A percentile compares a stretch with the other conserved stretches of the same genome.
phyloP scores from a whole-genome alignment of 805 yeast species.

The Candida mattraensis region DNA sequence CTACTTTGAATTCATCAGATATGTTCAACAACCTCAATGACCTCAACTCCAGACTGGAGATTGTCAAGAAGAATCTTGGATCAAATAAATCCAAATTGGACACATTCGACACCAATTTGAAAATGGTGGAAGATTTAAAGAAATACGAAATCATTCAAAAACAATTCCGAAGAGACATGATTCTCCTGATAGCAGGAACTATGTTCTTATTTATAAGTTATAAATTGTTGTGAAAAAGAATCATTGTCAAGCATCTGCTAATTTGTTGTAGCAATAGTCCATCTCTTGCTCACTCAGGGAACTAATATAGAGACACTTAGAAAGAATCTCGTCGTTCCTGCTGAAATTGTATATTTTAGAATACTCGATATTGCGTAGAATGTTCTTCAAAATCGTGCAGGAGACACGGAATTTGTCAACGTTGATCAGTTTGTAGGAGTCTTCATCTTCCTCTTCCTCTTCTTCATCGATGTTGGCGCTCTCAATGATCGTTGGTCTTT shows the following conservation, averaged over 20 bases:
- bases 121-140: slow-evolving; percentile 21
- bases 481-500: slow-evolving; percentile 49
- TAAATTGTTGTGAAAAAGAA: slow-evolving; percentile 3
- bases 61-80: slow-evolving; percentile 22
- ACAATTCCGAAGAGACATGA: slow-evolving; percentile 13
- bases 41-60: slow-evolving; percentile 27
- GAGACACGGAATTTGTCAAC: slow-evolving; percentile 75
- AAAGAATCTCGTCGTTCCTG: slow-evolving; percentile 61
- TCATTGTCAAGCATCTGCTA: slow-evolving; percentile 16
- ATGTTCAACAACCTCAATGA: slow-evolving; percentile 30
- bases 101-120: slow-evolving; percentile 21
- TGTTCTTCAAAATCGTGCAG: slow-evolving; percentile 72
- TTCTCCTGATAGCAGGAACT: slow-evolving; percentile 8
- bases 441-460: slow-evolving; percentile 27
- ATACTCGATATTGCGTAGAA: slow-evolving; percentile 85
- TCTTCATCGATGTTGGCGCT: slow-evolving; percentile 17
- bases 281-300: slow-evolving; percentile 74
- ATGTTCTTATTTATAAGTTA: slow-evolving; percentile 12
- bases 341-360: slow-evolving; percentile 62
- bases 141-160: slow-evolving; percentile 14
- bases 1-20: slow-evolving; percentile 20
- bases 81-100: slow-evolving; percentile 24
- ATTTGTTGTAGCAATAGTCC: slow-evolving; percentile 36
- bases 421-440: slow-evolving; percentile 54
- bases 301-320: slow-evolving; percentile 81